These are phyloP conservation scores for Ambrosia artemisiifolia DNA, from an alignment of 129 eudicot genomes.

Conservation along the genomic window DNA sequence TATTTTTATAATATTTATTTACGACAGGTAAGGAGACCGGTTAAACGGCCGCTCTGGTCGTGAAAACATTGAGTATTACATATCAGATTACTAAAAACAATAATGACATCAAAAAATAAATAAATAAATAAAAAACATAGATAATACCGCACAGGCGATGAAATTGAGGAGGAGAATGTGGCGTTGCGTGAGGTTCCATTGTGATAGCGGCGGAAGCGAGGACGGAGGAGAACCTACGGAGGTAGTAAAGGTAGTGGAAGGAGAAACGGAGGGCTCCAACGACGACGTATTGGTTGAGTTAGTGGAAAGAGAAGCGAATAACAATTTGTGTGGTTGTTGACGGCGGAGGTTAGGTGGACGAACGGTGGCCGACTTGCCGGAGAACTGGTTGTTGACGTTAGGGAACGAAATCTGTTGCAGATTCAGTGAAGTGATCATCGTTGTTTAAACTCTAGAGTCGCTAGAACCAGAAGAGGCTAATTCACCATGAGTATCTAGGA, in stretches of 20 bases:
- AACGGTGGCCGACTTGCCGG: conserved; percentile 12
- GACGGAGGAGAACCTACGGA: conserved; percentile 45
- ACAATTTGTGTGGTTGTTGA: conserved; percentile 9
- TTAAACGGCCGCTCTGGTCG: too few relatives aligned
- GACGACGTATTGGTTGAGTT: conserved; percentile 27
- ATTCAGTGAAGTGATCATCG: conserved; percentile 29
- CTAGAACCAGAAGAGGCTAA: conserved; percentile 18
- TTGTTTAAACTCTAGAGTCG: conserved; percentile 20
- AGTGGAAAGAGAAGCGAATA: conserved; percentile 33
- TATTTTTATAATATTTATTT: too few relatives aligned
- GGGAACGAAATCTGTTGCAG: conserved; percentile 24
- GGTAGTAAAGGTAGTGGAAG: conserved; percentile 42
- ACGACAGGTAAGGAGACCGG: too few relatives aligned
- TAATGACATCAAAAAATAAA: not conserved
- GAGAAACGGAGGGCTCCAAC: conserved; percentile 41
- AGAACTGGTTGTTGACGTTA: conserved; percentile 6
- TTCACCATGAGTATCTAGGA: not conserved
- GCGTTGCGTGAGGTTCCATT: conserved; percentile 62
- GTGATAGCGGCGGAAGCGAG: conserved; percentile 32
- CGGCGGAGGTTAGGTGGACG: conserved; percentile 16
- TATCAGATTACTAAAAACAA: not conserved
- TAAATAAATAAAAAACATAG: not conserved
- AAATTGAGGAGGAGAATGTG: conserved; percentile 62
- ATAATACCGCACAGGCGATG: conserved; percentile 69
- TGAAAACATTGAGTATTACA: not conserved